Base-by-base conservation (phyloP, 2,329 filamentous ascomycete genomes). In the Periconia sp. region DNA sequence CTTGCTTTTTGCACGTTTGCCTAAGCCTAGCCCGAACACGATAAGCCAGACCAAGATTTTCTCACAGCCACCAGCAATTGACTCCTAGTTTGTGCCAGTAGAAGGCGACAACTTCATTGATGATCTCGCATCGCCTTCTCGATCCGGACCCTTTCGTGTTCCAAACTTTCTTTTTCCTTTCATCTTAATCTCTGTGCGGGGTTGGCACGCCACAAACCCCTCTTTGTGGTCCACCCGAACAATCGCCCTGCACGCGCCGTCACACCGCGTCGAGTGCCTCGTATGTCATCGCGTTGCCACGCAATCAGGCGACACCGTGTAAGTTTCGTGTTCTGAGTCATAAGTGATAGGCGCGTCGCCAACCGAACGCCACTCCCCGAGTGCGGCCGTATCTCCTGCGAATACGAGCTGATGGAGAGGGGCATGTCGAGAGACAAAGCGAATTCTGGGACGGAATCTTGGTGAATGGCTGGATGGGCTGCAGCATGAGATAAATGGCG, bases 251-350 rank as follows among this genome's bases (percentile, higher is more conserved):
- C 24, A 37, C 35, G 35, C 24, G 35, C 19, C 21, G 22, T 37
- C 22, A 26, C 35, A 35, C 18, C 18, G 6, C 6, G 22, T 28
- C 5, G 24, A 22, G 18, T 13, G 19, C 32, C 5, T 37, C 34
- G 33, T 21, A 29, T 19, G 9, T 12, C 11, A 21, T 12, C 36
- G 25, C 36, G 36, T 22, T 5, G 12, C 31, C 36, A 23, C 36
- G 36, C 9, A n/a, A 39, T 39, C 36, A 39, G 24, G 25, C 36
- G 36, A 39, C 36, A 30, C 15, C 36, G 36, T 31, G 36, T 17
- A 6, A 13, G 10, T 18, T 39, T 39, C 36, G 36, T 39, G 36
- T 39, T 39, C 25, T 29, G 36, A 29, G 36, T 39, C 36, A 39
- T 11, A 12, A 16, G 25, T 13, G 17, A 24, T 39, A 5, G 26